Evolutionary conservation across 768 basidiomycete genomes (phyloP), one percentile per base, ranked within the genome.

Genomic region (Leucosporidium creatinivorum): DNA sequence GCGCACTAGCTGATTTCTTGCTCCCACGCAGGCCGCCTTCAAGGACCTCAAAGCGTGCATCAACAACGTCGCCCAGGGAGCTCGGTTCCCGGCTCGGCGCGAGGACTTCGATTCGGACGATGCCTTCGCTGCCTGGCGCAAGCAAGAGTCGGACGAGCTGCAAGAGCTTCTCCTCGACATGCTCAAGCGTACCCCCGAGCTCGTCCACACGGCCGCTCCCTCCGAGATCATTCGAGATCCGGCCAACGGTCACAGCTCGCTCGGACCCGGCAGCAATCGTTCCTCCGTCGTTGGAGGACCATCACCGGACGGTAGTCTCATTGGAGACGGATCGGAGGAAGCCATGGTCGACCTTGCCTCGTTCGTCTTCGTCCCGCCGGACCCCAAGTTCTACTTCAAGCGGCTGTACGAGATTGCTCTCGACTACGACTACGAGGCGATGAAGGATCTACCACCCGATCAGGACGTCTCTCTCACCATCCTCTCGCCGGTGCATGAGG

Each of bases 401-500:
- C 85, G 89, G 17, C 82, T 98, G 21, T 83, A 96, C 33, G 87
- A 91, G 76, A 81, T 84, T 63, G 92, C 92, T 75, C 84, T 99
- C 56, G 82, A 87, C 30, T 83, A 84, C 31, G 96, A 99, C 77
- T 81, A 98, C 66, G 90, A 91, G 75, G 84, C 86, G 48, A 91
- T 99, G 89, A 82, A 88, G 58, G 88, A 88, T 56, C 87, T 97
- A n/a, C 88, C 90, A 7, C 88, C 89, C 65, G 89, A 91, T 73
- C 91, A 97, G 72, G 93, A 98, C 80, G 94, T 99, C 21, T 90
- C 93, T 0, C 80, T 98, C 48, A 89, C 91, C 10, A 97, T 99
- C 65, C 79, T 99, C 23, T 91, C 91, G 5, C 76, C 83, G 1
- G 77, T 83, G 17, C 91, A 97, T 76, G 81, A 91, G 51, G 88